Evolutionary conservation across 139 green algal species (phyloP).

Genomic region (Coccomyxa sp.): DNA sequence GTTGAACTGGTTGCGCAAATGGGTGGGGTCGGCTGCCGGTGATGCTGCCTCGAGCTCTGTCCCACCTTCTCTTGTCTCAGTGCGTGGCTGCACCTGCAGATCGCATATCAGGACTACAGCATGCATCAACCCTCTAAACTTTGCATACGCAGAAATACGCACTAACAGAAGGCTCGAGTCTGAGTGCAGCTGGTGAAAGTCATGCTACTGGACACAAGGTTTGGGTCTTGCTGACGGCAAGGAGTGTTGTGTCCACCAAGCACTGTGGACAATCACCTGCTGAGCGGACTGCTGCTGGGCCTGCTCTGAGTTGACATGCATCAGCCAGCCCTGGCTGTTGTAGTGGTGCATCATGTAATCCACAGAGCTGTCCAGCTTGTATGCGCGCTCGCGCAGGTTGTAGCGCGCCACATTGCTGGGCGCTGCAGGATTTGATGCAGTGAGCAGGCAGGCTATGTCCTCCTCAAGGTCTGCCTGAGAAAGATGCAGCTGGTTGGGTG

Average conservation of each 20-base stretch:
- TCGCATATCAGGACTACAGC: too few relatives aligned
- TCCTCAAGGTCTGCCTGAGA: slow-evolving; percentile 70
- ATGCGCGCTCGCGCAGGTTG: slow-evolving; percentile 24
- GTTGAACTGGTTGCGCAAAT: slow-evolving; percentile 92
- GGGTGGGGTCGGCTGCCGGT: slow-evolving; percentile 53
- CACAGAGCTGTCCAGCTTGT: slow-evolving; percentile 24
- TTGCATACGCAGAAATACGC: too few relatives aligned
- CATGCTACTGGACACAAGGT: too few relatives aligned
- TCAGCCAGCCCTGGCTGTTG: background rate
- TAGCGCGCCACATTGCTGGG: slow-evolving; percentile 72
- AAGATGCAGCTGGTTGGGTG: slow-evolving; percentile 72
- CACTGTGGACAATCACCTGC: too few relatives aligned
- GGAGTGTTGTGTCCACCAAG: too few relatives aligned
- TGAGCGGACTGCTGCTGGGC: too few relatives aligned
- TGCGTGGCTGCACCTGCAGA: background rate
- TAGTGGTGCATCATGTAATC: background rate
- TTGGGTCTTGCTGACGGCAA: too few relatives aligned
- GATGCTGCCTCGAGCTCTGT: slow-evolving; percentile 17
- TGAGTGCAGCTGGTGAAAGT: too few relatives aligned
- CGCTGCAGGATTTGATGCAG: slow-evolving; percentile 73
- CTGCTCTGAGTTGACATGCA: background rate
- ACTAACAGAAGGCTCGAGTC: too few relatives aligned
- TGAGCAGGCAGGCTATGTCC: slow-evolving; percentile 83
- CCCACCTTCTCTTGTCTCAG: slow-evolving; percentile 4
- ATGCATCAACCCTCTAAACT: too few relatives aligned